Base-by-base conservation (phyloP, 805 yeast species). In the Candida ovalis region DNA sequence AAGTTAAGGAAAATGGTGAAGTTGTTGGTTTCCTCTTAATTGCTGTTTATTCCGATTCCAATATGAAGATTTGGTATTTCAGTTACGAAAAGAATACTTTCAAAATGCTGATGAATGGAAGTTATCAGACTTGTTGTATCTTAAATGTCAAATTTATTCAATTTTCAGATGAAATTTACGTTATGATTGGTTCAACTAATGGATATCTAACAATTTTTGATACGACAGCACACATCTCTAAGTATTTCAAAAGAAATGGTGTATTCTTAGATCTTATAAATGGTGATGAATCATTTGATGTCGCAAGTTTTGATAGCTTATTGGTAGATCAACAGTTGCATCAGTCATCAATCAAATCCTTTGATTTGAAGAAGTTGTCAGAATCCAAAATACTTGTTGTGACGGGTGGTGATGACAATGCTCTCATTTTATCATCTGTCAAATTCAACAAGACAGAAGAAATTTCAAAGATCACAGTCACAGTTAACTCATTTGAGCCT, bases 381-480 rank as follows among this genome's bases (percentile, higher is more conserved):
- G 21, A 32, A 4, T 41, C 47, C 3, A 35, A 46, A 40, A 52
- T 47, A 2, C 60, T 66, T 21, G 63, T 87, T 4, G 69, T 81
- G 4, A 81, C 96, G 1, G 97, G 97, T 28, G 98, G 99, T 46
- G 99, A 94, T 62, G 99, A 94, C 59, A 91, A 92, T 66, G 86
- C 89, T 0, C 59, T 86, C 3, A 76, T 72, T 1, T 60, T 78
- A 1, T 65, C 74, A 1, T 50, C 58, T 15, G 49, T 65, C 1
- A 43, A 69, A 8, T 63, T 67, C 1, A 59, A 56, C 9, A 56
- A 63, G 8, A 50, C 44, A 0, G 48, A 46, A 18, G 22, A 35
- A 35, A 5, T 6, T 5, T 35, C 38, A 35, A 35, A 35, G 1
- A n/a, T 39, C 1, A 47, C 49, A 21, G 53, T 57, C 1, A 44